These are phyloP conservation scores for Pseudogymnoascus sp. DNA, from an alignment of 2,329 filamentous ascomycete genomes.

Conservation along the genomic window DNA sequence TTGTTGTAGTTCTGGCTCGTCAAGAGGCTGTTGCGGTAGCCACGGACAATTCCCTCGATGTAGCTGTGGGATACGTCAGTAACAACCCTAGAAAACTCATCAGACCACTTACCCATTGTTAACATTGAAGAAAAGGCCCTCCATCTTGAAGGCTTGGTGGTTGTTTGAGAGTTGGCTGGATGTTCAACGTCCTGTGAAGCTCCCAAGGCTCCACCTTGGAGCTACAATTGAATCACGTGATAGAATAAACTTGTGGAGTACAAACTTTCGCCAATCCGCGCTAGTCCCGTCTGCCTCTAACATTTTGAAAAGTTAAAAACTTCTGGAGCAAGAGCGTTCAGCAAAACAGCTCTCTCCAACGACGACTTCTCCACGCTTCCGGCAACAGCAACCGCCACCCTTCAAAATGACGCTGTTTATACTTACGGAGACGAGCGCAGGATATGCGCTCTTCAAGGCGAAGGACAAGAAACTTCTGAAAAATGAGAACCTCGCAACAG, in stretches of 20 bases:
- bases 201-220: conserved; percentile 9
- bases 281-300: conserved; percentile 6
- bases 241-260: neutral
- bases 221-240: neutral
- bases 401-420: conserved; percentile 79
- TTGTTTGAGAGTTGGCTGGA: conserved; percentile 1
- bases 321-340: conserved; percentile 8
- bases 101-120: conserved; percentile 66
- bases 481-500: conserved; percentile 67
- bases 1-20: conserved; percentile 89
- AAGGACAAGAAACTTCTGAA: conserved; percentile 98
- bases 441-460: conserved; percentile 96
- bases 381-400: conserved; percentile 14
- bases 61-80: conserved; percentile 53
- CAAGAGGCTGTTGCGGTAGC: conserved; percentile 89
- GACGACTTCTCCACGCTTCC: conserved; percentile 9
- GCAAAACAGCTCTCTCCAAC: conserved; percentile 10
- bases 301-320: conserved; percentile 14
- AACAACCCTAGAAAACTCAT: conserved; percentile 14
- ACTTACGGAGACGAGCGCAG: conserved; percentile 88
- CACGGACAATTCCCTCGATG: conserved; percentile 93
- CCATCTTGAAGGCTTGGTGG: conserved; percentile 49
- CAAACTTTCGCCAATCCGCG: conserved; percentile 9
- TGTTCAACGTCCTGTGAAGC: conserved; percentile 7
- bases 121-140: conserved; percentile 89